Base-by-base conservation (phyloP, 2,329 filamentous ascomycete genomes). In the Colletotrichum neosansevieriae region DNA sequence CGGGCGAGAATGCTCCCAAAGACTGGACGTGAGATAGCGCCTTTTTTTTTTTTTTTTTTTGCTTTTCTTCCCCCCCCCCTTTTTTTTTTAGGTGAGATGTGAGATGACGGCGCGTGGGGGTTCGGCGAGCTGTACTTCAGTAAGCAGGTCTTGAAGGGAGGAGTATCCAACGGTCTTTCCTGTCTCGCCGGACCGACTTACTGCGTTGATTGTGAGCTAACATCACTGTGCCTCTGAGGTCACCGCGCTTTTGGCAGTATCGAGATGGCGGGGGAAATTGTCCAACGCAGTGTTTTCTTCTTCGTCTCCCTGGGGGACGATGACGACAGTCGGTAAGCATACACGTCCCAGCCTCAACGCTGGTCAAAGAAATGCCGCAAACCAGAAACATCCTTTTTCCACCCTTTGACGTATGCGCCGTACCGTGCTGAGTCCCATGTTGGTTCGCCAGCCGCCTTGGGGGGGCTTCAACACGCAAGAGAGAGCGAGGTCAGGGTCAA, bases 71-170 rank as follows among this genome's bases (percentile, higher is more conserved):
- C n/a, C n/a, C n/a, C n/a, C n/a, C n/a, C n/a, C n/a, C n/a, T n/a
- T n/a, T n/a, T n/a, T n/a, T n/a, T n/a, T n/a, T n/a, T n/a, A n/a
- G 42, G 34, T 32, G 40, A 62, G 44, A 56, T 13, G 58, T 44
- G 50, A 57, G 58, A 50, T 56, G 63, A 62, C 50, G 58, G 49
- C 17, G 58, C 58, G 63, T 63, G 63, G 58, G 58, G 63, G 21
- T n/a, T 13, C 12, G 4, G 36, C 36, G 13, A 40, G 13, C 29
- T 29, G 29, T 29, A n/a, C n/a, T n/a, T n/a, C n/a, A n/a, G n/a
- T n/a, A 29, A 29, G 29, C 29, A 29, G 29, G 29, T 56, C 6
- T 49, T 15, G 24, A 32, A 17, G 24, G 24, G 24, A 4, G 24
- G 24, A 4, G 24, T 24, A 24, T 5, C 24, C 24, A 24, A 24